A percentile compares a stretch with the other conserved stretches of the same genome.
Conservation (phyloP, 306 rosid genomes). For the Cucumis cinereus region DNA sequence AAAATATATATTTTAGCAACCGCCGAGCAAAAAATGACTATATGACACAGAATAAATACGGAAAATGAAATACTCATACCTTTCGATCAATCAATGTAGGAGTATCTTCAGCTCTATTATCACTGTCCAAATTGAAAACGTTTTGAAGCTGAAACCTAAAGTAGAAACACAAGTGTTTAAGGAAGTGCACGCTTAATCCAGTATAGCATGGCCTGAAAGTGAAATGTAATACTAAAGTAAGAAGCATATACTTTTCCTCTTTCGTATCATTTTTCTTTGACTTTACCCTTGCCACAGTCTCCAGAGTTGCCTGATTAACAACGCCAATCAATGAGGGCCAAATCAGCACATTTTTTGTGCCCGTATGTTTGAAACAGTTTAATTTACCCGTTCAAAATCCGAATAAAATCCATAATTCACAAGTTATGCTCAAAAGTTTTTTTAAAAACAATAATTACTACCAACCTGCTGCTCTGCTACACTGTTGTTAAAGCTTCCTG, state of each 20-base stretch:
- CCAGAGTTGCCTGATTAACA: slow-evolving; percentile 80
- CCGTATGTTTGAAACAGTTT: neutral
- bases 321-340: slow-evolving; percentile 7
- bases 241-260: slow-evolving; percentile 74
- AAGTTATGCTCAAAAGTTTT: neutral
- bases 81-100: slow-evolving; percentile 91
- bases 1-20: neutral
- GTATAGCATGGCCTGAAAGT: neutral
- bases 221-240: slow-evolving; percentile 9
- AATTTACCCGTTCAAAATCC: neutral
- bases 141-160: slow-evolving; percentile 61
- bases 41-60: neutral
- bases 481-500: slow-evolving; percentile 92
- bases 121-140: slow-evolving; percentile 73
- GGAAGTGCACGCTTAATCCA: slow-evolving; percentile 8
- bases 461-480: slow-evolving; percentile 98
- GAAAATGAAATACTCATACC: slow-evolving; percentile 33
- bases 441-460: neutral
- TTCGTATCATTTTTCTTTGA: slow-evolving; percentile 89
- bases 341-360: slow-evolving; percentile 10
- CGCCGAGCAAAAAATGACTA: neutral
- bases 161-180: neutral
- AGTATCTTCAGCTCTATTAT: slow-evolving; percentile 81
- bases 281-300: slow-evolving; percentile 96
- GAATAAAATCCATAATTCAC: neutral